A percentile compares a stretch with the other conserved stretches of the same genome.
These are phyloP conservation scores for Gossypium rotundifolium DNA, from an alignment of 345 rosid species.

Conservation along the genomic window DNA sequence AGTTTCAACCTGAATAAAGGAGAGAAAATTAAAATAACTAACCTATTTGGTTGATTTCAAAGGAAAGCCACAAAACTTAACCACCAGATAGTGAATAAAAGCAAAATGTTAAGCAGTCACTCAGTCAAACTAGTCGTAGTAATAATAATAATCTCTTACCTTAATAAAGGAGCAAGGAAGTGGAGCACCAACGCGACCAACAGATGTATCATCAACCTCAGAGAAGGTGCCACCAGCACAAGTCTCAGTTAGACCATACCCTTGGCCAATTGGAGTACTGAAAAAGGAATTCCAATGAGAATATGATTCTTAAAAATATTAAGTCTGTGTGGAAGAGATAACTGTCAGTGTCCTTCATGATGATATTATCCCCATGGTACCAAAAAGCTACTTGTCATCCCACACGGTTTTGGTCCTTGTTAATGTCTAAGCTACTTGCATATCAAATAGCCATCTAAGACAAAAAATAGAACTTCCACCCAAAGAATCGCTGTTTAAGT, in stretches of 20 bases:
- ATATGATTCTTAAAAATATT: slow-evolving; percentile 4
- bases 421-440: background rate
- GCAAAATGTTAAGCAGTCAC: background rate
- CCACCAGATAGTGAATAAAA: background rate
- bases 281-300: slow-evolving; percentile 11
- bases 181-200: slow-evolving; percentile 97
- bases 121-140: background rate
- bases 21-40: background rate
- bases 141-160: slow-evolving; percentile 38
- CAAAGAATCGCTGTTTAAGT: background rate
- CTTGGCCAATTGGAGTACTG: slow-evolving; percentile 99
- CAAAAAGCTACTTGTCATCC: background rate
- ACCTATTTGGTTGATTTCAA: background rate
- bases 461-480: background rate
- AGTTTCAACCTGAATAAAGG: slow-evolving; percentile 1
- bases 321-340: background rate
- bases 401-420: background rate
- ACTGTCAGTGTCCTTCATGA: background rate
- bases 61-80: background rate
- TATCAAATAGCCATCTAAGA: background rate
- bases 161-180: slow-evolving; percentile 88
- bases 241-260: slow-evolving; percentile 98
- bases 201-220: slow-evolving; percentile 89
- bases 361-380: background rate
- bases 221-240: slow-evolving; percentile 99